Base-by-base conservation (phyloP, 495 filamentous ascomycete genomes). In the Platismatia glauca region DNA sequence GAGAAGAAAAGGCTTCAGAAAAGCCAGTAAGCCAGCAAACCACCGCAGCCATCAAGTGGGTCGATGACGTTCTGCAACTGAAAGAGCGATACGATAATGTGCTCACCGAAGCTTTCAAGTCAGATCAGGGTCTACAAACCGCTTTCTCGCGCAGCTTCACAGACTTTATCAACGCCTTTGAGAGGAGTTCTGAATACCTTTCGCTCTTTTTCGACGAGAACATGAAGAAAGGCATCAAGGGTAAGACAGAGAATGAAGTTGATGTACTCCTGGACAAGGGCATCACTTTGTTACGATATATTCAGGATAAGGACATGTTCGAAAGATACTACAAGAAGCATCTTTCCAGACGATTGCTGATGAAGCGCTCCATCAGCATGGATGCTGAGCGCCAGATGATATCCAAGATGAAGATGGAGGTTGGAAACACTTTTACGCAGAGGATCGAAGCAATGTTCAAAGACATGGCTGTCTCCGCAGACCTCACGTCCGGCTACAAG, bases 321-420 rank as follows among this genome's bases (percentile, higher is more conserved):
- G 95, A 99, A 73, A 81, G 89, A 3, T 97, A 99, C 74, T 97
- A 97, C 77, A 97, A 97, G 77, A 97, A 96, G 71, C 94, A 99
- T 76, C 81, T 99, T 0, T 90, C 89, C 38, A 84, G 87, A 59
- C 83, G 95, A 18, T 75, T 99, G 46, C 76, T 99, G 27, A 89
- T 90, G 81, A 86, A 86, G 66, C 91, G 91, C 58, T 90, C 91
- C 1, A 82, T 91, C 61, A 95, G 89, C 68, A 88, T 88, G 69
- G 91, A 96, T 70, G 87, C 87, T 1, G 94, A 99, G 75, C 89
- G 92, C 69, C 87, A 93, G 66, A 96, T 99, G 87, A 95, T 97
- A 55, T 88, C 85, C 3, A 86, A 93, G 62, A 95, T 99, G 89
- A 96, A 96, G 77, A 81, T 91, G 66, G 92, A 96, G 72, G 83